These are phyloP conservation scores for Aspergillus mulundensis DNA, from an alignment of 495 filamentous ascomycete species.

Conservation along the genomic window DNA sequence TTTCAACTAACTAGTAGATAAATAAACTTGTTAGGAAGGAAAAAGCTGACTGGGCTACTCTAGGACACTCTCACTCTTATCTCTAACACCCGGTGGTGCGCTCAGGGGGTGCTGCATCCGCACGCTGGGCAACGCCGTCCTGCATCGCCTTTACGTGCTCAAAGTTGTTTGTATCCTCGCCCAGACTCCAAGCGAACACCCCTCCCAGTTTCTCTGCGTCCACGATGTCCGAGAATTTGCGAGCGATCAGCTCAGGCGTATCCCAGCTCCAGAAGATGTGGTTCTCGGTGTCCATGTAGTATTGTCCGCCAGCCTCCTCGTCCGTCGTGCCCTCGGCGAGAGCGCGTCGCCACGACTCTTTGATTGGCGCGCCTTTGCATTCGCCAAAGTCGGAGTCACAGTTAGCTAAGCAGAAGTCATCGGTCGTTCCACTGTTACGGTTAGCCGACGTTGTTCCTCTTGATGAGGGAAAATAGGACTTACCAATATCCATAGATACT, in stretches of 20 bases:
- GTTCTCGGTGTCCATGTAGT: constrained; percentile 59
- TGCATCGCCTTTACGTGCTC: constrained; percentile 58
- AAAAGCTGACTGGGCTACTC: neutral
- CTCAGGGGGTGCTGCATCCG: neutral
- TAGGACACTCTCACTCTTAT: neutral
- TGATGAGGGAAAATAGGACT: constrained; percentile 8
- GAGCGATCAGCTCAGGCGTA: constrained; percentile 54
- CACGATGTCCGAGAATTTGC: constrained; percentile 62
- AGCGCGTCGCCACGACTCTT: constrained; percentile 46
- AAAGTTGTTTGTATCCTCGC: constrained; percentile 61
- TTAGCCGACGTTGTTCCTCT: neutral
- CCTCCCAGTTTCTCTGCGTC: constrained; percentile 57
- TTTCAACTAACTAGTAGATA: neutral
- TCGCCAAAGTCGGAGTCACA: constrained; percentile 41
- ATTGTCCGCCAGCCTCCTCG: constrained; percentile 57
- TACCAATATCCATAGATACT: constrained; percentile 39
- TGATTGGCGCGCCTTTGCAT: constrained; percentile 39
- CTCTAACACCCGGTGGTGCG: neutral
- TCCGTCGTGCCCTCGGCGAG: constrained; percentile 53
- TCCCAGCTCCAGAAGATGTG: constrained; percentile 76
- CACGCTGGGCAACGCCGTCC: constrained; percentile 32
- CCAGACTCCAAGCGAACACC: constrained; percentile 70
- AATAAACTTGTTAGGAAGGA: neutral
- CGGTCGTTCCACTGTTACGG: constrained; percentile 22
- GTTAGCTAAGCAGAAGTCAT: constrained; percentile 35